Conservation (phyloP, 2,329 filamentous ascomycete genomes). For the Furcasterigmium sp. region DNA sequence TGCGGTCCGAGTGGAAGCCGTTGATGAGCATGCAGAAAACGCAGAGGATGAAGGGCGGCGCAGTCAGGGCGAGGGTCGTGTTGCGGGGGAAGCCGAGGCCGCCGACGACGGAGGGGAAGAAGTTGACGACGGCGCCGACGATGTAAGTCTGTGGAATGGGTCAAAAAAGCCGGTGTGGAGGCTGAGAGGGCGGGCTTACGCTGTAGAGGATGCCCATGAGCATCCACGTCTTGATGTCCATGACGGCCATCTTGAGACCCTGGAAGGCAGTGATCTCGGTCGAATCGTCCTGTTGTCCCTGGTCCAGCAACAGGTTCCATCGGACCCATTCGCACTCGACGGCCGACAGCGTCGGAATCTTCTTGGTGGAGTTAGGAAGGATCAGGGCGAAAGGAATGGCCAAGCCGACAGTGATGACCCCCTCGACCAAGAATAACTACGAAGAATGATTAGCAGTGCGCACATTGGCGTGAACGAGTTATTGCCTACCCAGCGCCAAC, state of each 20-base stretch:
- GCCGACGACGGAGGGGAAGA: slow-evolving; percentile 17
- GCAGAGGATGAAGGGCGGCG: slow-evolving; percentile 45
- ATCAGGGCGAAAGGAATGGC: slow-evolving; percentile 9
- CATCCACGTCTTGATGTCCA: slow-evolving; percentile 29
- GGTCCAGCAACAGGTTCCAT: slow-evolving; percentile 9
- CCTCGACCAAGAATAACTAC: slow-evolving; percentile 9
- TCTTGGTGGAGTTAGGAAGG: slow-evolving; percentile 12
- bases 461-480: too few relatives aligned
- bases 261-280: slow-evolving; percentile 11
- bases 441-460: background rate
- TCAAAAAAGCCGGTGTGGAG: background rate
- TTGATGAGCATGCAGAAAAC: slow-evolving; percentile 23
- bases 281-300: slow-evolving; percentile 8
- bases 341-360: slow-evolving; percentile 8
- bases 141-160: slow-evolving; percentile 18
- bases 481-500: slow-evolving; percentile 52
- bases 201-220: slow-evolving; percentile 24
- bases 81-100: slow-evolving; percentile 15
- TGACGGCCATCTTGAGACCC: slow-evolving; percentile 20
- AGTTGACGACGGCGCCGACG: slow-evolving; percentile 20
- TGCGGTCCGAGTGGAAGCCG: slow-evolving; percentile 62
- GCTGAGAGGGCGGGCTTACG: background rate
- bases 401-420: slow-evolving; percentile 10
- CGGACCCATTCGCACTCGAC: slow-evolving; percentile 13
- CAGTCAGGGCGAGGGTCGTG: slow-evolving; percentile 15